A percentile compares a stretch with the other conserved stretches of the same genome.
Evolutionary conservation across 306 rosid species (phyloP).

Genomic region (Inga laurina): DNA sequence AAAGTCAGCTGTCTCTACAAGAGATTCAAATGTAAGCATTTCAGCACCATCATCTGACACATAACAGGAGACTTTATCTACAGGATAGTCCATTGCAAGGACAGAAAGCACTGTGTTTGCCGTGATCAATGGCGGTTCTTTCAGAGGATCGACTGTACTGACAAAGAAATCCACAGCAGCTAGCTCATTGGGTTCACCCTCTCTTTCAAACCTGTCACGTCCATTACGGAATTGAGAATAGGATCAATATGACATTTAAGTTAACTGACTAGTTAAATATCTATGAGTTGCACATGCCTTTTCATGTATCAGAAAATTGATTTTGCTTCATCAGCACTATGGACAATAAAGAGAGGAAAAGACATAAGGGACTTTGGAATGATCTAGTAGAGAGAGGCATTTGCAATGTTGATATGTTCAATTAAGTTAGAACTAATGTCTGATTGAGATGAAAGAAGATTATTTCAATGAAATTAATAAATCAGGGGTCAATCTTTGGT

Average conservation of each 20-base stretch:
- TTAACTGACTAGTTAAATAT: neutral
- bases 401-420: neutral
- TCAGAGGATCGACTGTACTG: slow-evolving; percentile 97
- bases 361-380: neutral
- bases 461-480: neutral
- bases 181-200: slow-evolving; percentile 79
- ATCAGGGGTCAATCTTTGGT: neutral
- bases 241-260: neutral
- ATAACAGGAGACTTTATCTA: slow-evolving; percentile 93
- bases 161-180: slow-evolving; percentile 98
- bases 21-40: slow-evolving; percentile 91
- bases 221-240: slow-evolving; percentile 23
- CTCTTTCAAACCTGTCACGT: slow-evolving; percentile 80
- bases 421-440: neutral
- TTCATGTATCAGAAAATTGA: neutral
- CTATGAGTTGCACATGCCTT: neutral
- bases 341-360: neutral
- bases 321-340: neutral
- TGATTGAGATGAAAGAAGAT: neutral
- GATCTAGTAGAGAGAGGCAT: neutral
- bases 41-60: slow-evolving; percentile 99
- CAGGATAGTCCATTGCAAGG: slow-evolving; percentile 95
- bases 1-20: slow-evolving; percentile 92
- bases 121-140: slow-evolving; percentile 95
- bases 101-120: slow-evolving; percentile 96